Evolutionary conservation across 495 filamentous ascomycete species (phyloP), one percentile per base, ranked within the genome.

Genomic region (Acidomyces sp.): DNA sequence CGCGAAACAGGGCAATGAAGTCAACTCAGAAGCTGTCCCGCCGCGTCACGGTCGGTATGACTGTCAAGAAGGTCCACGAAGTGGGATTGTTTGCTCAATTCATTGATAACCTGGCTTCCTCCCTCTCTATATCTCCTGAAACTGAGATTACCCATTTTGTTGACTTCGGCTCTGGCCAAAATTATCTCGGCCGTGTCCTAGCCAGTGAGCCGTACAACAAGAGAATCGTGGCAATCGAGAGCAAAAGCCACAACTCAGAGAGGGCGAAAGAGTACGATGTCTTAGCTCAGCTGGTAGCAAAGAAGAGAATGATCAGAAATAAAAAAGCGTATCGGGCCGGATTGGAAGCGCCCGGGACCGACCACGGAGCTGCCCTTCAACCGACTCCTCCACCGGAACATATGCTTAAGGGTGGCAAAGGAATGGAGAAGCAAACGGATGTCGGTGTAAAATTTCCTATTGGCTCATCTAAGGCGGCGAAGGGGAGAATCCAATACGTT

Each of bases 121-220:
- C 26, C n/a, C 34, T 40, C 17, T 32, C 25, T 15, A 23, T 10
- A 10, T 32, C 37, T 0, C 26, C 46, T 9, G 33, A 28, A 17
- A 18, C 60, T 65, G 53, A 66, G 16, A 77, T 94, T 37, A 84
- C 85, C 0, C 87, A 96, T 63, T 72, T 95, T 41, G 75, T 95
- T 37, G 90, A 97, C 59, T 94, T 94, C 59, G 90, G 90, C 17
- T 92, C 84, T 34, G 90, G 90, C 0, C 90, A 95, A 54, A 95
- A 90, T 51, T 97, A 97, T 55, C 74, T 97, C 1, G 87, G 90
- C 9, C 74, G 90, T 30, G 80, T 83, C 1, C 61, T 97, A 31
- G 88, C 90, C 9, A 81, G 76, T 46, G 67, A 76, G 35, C 86
- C 87, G 0, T 93, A 92, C 56, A 80, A 85, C 46, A 77, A 76